Conservation (phyloP, 805 yeast species). For the Kockiozyma suomiensis region DNA sequence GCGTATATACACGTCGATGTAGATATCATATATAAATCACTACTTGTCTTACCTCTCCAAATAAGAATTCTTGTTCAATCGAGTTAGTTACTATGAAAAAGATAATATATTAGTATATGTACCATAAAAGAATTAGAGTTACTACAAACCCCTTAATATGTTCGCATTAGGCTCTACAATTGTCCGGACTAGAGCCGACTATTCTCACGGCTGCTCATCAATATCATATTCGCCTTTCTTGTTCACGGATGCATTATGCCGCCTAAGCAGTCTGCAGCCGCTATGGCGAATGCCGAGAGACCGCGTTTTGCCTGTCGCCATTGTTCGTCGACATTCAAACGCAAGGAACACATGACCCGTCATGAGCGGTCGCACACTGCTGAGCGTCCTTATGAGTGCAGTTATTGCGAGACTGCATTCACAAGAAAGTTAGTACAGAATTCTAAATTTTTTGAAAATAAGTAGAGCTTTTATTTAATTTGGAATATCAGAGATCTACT, state of each 20-base stretch:
- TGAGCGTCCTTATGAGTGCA: slow-evolving; percentile 75
- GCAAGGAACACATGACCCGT: slow-evolving; percentile 25
- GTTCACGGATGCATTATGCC: slow-evolving; percentile 13
- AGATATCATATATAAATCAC: too few species aligned
- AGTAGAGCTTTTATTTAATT: neutral
- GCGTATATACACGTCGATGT: too few species aligned
- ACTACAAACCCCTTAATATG: too few species aligned
- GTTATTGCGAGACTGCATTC: slow-evolving; percentile 76
- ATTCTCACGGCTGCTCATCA: too few species aligned
- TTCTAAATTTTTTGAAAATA: neutral
- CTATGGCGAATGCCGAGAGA: neutral
- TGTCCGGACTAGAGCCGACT: too few species aligned
- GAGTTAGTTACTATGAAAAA: too few species aligned
- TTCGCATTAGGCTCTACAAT: too few species aligned
- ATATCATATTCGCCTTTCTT: too few species aligned
- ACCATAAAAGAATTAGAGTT: too few species aligned
- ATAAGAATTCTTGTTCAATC: too few species aligned
- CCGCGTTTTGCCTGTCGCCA: slow-evolving; percentile 25
- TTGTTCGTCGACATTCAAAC: slow-evolving; percentile 26
- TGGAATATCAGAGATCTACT: slow-evolving; percentile 22
- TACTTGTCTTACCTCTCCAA: too few species aligned
- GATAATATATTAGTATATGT: too few species aligned
- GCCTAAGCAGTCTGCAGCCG: slow-evolving; percentile 3
- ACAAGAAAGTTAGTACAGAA: slow-evolving; percentile 17
- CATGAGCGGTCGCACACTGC: slow-evolving; percentile 82